Evolutionary conservation across 2,329 filamentous ascomycete species (phyloP), one percentile per base, ranked within the genome.

Genomic region (Aspergillus costaricaensis): DNA sequence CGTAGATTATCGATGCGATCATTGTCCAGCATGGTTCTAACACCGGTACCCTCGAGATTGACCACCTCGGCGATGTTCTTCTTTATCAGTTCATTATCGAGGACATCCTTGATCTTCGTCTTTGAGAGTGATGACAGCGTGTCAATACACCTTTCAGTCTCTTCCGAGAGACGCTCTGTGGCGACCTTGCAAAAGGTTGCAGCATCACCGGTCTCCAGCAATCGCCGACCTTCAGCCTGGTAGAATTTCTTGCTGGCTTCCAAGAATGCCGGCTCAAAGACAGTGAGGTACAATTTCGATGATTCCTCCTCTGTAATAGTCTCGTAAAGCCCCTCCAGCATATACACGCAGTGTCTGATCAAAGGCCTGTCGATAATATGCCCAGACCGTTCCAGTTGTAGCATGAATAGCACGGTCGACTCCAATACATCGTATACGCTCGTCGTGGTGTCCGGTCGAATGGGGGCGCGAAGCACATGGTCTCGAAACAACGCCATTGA

Each of bases 401-500:
- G 90, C 77, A 97, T 91, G 64, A 96, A 93, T 3, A 98, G 83
- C 30, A 98, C 85, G 14, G 96, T 91, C 5, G 87, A 86, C 68
- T 91, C 91, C 25, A 98, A 80, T 6, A 96, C 86, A 57, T 89
- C 85, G 49, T 90, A 88, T 8, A 96, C 85, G n/a, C 76, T 77
- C 6, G 77, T 66, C 14, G 76, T 67, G 0, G 72, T 70, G 7
- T 81, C 76, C 55, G 68, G 79, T 73, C 49, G 80, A 75, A 66
- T 80, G 74, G 78, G 80, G 0, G 87, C 86, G 30, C 86, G 86
- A 8, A 99, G 82, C 48, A 99, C 90, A 67, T 92, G 83, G 68
- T 97, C 91, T 39, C 94, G 88, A 75, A 96, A 99, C 2, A 97
- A 82, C 2, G 89, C 89, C 82, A 99, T 96, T 2, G 91, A 88